Evolutionary conservation across 176 grass and related monocot genomes (phyloP).

Genomic region (sorghum (Sorghum bicolor)): Sorghum_bicolor_NCBIv3 NC_012871.2:57028501-57029000

Average conservation of each 20-base stretch:
- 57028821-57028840: background rate
- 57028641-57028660: constrained; percentile 17
- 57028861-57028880: background rate
- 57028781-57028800: background rate
- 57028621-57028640: constrained; percentile 17
- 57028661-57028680: constrained; percentile 24
- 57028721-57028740: constrained; percentile 16
- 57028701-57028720: background rate
- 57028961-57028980: too few relatives aligned
- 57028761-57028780: background rate
- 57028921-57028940: too few relatives aligned
- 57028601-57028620: background rate
- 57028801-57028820: background rate
- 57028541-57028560: background rate
- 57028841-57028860: background rate
- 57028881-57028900: too few relatives aligned
- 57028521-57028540: background rate
- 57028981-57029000: too few relatives aligned
- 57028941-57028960: too few relatives aligned
- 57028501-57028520: constrained; percentile 30
- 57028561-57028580: constrained; percentile 3
- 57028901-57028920: too few relatives aligned
- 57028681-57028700: background rate
- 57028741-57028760: background rate
- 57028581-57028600: constrained; percentile 7